Evolutionary conservation across 805 yeast genomes (phyloP), one percentile per base, ranked within the genome.

Genomic region (Candida easanensis): DNA sequence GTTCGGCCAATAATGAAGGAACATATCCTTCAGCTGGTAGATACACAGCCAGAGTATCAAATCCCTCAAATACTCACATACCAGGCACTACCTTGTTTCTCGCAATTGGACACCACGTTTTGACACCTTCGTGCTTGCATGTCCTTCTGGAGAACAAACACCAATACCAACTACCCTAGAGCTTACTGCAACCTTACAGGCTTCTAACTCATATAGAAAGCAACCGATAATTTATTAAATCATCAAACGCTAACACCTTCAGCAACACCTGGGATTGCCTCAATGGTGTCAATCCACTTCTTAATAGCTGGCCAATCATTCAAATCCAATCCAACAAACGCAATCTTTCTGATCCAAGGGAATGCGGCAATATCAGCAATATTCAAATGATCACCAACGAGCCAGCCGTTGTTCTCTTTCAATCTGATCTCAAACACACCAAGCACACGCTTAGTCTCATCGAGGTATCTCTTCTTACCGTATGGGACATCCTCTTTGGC

Each of bases 331-430:
- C 55, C 53, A 18, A 48, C 22, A 6, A 13, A 5, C 0, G 16
- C 37, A 36, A 42, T 20, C 17, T 21, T 26, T 21, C 42, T 50
- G 22, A 71, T 64, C 84, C 84, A 79, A 3, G 77, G 70, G 47
- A 62, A 68, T 4, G 69, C 58, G 10, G 70, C 68, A 35, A 79
- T 60, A 59, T 84, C 91, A 5, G 85, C 85, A 50, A 78, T 70
- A 13, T 80, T 67, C 38, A 80, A 54, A 39, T 74, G 77, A 48
- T 76, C 76, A 34, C 86, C 84, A 39, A 79, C 86, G 20, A 82
- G 63, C 62, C 64, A 84, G 2, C 82, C 83, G 22, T 64, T 63
- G 53, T 73, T 79, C 40, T 70, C 62, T 33, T 63, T 61, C 52
- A 81, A 64, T 56, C 75, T 71, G 31, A 62, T 66, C 50, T 81